Percentiles rank a stretch among this genome's conserved stretches.
Conservation (phyloP, 805 yeast genomes). For the Candida endomychidarum region DNA sequence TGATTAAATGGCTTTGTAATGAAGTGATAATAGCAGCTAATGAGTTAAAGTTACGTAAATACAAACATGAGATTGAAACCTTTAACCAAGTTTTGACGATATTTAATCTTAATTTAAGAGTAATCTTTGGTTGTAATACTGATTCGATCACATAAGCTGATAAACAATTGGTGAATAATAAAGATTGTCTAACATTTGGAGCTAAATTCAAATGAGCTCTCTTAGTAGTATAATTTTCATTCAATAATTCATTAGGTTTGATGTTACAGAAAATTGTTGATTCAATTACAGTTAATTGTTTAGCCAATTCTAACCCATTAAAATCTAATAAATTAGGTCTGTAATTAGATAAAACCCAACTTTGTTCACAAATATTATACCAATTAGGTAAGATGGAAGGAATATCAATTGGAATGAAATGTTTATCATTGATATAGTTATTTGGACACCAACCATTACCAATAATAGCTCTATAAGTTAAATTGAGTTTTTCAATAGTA, state of each 20-base stretch:
- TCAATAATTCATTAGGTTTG: constrained; percentile 63
- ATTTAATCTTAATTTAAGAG: constrained; percentile 49
- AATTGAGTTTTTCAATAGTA: constrained; percentile 50
- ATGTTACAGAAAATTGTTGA: constrained; percentile 63
- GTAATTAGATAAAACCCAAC: constrained; percentile 57
- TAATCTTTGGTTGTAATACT: constrained; percentile 52
- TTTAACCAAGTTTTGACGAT: constrained; percentile 71
- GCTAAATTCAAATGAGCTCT: constrained; percentile 58
- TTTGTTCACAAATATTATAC: constrained; percentile 51
- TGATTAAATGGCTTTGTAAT: constrained; percentile 68
- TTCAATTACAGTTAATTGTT: constrained; percentile 73
- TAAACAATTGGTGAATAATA: constrained; percentile 67
- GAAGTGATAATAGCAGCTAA: constrained; percentile 78
- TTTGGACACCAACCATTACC: constrained; percentile 47
- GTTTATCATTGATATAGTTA: constrained; percentile 28
- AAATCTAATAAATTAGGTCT: constrained; percentile 54
- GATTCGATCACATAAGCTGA: constrained; percentile 74
- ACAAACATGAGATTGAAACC: constrained; percentile 68
- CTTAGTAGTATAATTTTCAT: constrained; percentile 61
- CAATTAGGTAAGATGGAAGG: constrained; percentile 43
- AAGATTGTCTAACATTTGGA: constrained; percentile 60
- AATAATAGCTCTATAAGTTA: constrained; percentile 54
- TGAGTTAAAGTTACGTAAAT: constrained; percentile 74
- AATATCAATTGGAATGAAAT: constrained; percentile 32
- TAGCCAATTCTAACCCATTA: constrained; percentile 73